Base-by-base conservation (phyloP, 1,139 yeast species). In the Petasospora rhodanensis region DNA sequence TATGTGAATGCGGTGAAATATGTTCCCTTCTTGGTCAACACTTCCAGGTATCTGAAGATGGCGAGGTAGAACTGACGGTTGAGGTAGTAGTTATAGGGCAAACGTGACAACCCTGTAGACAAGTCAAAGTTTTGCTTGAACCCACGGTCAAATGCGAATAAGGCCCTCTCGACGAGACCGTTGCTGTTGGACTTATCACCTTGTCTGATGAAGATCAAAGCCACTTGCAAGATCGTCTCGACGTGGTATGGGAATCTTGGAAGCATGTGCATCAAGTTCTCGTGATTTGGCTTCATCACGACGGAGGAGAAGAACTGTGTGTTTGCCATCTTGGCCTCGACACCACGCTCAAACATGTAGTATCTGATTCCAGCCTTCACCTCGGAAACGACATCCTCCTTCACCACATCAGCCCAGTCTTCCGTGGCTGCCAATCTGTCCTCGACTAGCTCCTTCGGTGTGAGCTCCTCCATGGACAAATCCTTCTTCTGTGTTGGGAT, bases 51-150 rank as follows among this genome's bases (percentile, higher is more conserved):
- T 48, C 91, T 70, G 64, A 85, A 84, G 5, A 85, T 49, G 9
- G 86, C 73, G 40, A 86, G 60, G 47, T 82, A 82, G 45, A 86
- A 79, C 47, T 80, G 87, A 44, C 96, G 69, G 57, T 84, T 86
- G 57, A 79, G 70, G 48, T 76, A 81, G 28, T 68, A 67, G 52
- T 81, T 86, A 57, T 74, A 87, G 2, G 96, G 96, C 24, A 87
- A 60, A 40, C 94, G 73, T 15, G 77, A 64, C 14, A 76, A 63
- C 2, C 84, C 83, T 10, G 71, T 62, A 8, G 74, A 70, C 14
- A 81, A 71, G 23, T 67, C 72, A 41, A 73, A 63, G 11, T 59
- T 60, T 18, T 62, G 61, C 37, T 66, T 70, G 40, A 77, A 57
- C 10, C 71, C 73, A 49, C 95, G 66, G 51, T 87, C 95, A 57